Percentiles rank a stretch among this genome's conserved stretches.
Conservation (phyloP, 495 filamentous ascomycete genomes). For the Penicillium manginii region DNA sequence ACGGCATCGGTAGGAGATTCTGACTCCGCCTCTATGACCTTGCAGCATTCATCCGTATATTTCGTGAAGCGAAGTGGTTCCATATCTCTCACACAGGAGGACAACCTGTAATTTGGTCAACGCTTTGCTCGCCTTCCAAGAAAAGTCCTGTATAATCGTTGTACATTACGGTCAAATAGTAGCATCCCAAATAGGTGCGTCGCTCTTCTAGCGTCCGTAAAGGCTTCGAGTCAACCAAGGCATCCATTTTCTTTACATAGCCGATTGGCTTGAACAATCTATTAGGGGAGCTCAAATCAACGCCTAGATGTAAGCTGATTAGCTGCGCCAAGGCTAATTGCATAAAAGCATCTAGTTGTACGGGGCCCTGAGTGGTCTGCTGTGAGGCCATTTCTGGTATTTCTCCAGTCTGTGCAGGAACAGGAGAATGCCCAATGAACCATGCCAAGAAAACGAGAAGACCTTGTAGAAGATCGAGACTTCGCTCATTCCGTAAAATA, state of each 20-base stretch:
- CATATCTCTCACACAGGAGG: constrained; percentile 34
- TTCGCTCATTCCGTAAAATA: constrained; percentile 37
- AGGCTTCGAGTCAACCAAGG: constrained; percentile 13
- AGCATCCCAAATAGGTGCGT: constrained; percentile 38
- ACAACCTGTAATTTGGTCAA: constrained; percentile 25
- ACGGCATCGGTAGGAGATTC: constrained; percentile 26
- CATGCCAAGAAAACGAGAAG: constrained; percentile 46
- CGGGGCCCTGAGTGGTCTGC: constrained; percentile 1
- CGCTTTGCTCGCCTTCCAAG: background rate
- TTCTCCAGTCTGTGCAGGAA: background rate
- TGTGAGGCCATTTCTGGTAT: background rate
- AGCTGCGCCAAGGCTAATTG: constrained; percentile 32
- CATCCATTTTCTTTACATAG: constrained; percentile 22
- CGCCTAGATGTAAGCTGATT: constrained; percentile 32
- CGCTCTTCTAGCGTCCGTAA: constrained; percentile 33
- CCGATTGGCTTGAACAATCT: constrained; percentile 26
- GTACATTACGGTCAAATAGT: constrained; percentile 39
- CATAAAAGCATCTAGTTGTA: constrained; percentile 31
- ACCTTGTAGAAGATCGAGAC: constrained; percentile 44
- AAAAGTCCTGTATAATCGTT: background rate
- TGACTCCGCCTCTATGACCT: constrained; percentile 15
- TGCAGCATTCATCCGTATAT: constrained; percentile 33
- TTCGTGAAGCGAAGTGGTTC: constrained; percentile 33
- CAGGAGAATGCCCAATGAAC: constrained; percentile 23
- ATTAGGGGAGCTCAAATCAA: constrained; percentile 20